phyloP scores from a whole-genome alignment of 805 yeast species.

The Ogataea trehalophila region DNA sequence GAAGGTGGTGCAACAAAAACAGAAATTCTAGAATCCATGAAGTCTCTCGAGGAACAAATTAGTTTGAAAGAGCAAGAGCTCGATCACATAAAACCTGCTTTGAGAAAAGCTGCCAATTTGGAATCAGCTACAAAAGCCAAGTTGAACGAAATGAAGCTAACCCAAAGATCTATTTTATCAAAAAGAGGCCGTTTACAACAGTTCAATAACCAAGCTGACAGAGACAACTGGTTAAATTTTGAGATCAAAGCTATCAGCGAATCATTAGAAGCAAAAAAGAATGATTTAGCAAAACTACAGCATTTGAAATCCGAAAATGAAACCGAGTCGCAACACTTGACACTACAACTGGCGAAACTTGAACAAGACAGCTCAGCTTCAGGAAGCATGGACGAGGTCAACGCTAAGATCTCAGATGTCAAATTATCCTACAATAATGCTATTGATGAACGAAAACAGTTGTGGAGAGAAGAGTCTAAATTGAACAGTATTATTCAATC shows the following conservation, averaged over 20 bases:
- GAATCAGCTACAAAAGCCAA: conserved; percentile 41
- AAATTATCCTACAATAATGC: conserved; percentile 40
- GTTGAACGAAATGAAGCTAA: conserved; percentile 38
- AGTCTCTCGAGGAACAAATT: conserved; percentile 27
- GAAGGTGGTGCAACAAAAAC: conserved; percentile 28
- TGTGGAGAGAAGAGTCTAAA: conserved; percentile 79
- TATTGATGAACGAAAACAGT: conserved; percentile 61
- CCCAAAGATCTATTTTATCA: conserved; percentile 56
- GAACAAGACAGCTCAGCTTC: conserved; percentile 4
- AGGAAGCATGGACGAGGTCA: conserved; percentile 30
- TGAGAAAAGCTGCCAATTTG: conserved; percentile 32
- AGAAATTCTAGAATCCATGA: conserved; percentile 17
- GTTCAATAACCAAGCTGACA: conserved; percentile 49
- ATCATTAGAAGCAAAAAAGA: conserved; percentile 11
- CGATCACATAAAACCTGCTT: conserved; percentile 34
- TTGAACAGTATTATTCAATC: conserved; percentile 52
- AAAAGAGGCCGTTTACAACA: conserved; percentile 68
- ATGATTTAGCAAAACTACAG: conserved; percentile 3
- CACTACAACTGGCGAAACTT: conserved; percentile 11
- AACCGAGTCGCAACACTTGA: conserved; percentile 34
- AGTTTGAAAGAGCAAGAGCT: conserved; percentile 35
- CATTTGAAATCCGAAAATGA: conserved; percentile 23
- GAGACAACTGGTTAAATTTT: conserved; percentile 61
- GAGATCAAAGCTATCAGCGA: conserved; percentile 41
- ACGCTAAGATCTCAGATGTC: conserved; percentile 25